Base-by-base conservation (phyloP, 2,329 filamentous ascomycete genomes). In the Malbranchea cinnamomea region DNA sequence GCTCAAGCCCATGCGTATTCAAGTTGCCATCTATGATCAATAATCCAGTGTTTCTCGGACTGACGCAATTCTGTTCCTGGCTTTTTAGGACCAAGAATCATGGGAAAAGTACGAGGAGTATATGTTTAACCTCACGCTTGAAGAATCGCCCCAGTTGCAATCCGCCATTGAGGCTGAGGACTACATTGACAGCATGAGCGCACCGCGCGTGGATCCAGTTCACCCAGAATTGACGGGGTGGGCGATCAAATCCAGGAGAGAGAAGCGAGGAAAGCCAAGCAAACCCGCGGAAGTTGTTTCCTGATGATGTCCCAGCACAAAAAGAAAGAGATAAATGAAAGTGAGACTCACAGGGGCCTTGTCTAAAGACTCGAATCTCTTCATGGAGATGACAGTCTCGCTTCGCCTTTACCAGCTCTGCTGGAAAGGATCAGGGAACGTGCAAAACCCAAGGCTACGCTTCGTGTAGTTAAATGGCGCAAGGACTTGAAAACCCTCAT, bases 21-120 rank as follows among this genome's bases (percentile, higher is more conserved):
- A 23, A 28, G 24, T 19, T 23, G 10, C 6, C 9, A 11, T 15
- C 14, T 16, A 11, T 5, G 2, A 3, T 5, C 14, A 24, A 15
- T 17, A 17, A 10, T 20, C 14, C 18, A 4, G 21, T 11, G 7
- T 20, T 18, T 6, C 13, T 16, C 10, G 9, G 27, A 26, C 38
- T 47, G 13, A 43, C 22, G 9, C 21, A 6, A 15, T n/a, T n/a
- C n/a, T n/a, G n/a, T n/a, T n/a, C n/a, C n/a, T n/a, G n/a, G n/a
- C n/a, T n/a, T 11, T 15, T 16, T 28, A 65, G 59, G 59, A 74
- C 32, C 67, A 74, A 38, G 68, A 72, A 34, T 75, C 83, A 3
- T 93, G 81, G 71, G 67, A 71, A 17, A 67, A 74, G 18, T 93
- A 84, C 52, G 67, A 76, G 34, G 71, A 78, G 41, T 76, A 73